phyloP scores from a whole-genome alignment of 768 basidiomycete genomes.

The Myochromella boudieri region DNA sequence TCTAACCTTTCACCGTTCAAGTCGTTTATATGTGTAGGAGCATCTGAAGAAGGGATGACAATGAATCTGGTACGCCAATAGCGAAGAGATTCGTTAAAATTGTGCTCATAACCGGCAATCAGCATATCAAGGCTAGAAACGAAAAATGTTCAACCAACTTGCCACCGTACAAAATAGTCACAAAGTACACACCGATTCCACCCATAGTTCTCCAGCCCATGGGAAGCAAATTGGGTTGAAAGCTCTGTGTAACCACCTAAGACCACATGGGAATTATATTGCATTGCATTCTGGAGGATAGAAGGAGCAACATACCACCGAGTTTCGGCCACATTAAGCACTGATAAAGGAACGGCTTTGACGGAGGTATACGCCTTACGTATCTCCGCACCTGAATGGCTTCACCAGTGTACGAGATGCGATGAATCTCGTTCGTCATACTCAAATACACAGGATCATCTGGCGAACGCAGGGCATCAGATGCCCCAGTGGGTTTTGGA shows the following conservation, averaged over 20 bases:
- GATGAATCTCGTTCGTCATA: conserved; percentile 94
- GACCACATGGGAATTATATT: too few relatives aligned
- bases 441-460: conserved; percentile 83
- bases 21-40: conserved; percentile 53
- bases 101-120: conserved; percentile 77
- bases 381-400: conserved; percentile 86
- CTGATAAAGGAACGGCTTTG: conserved; percentile 70
- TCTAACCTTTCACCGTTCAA: conserved; percentile 73
- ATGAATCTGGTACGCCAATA: conserved; percentile 96
- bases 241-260: conserved; percentile 79
- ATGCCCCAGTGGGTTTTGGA: conserved; percentile 61
- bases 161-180: background rate
- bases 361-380: conserved; percentile 68
- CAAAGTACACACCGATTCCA: conserved; percentile 70
- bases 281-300: too few relatives aligned
- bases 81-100: conserved; percentile 77
- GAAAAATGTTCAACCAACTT: background rate
- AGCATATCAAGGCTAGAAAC: conserved; percentile 79
- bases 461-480: conserved; percentile 60
- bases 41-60: conserved; percentile 82
- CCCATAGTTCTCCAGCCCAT: conserved; percentile 79
- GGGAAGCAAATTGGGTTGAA: conserved; percentile 69
- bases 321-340: conserved; percentile 94
- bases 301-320: conserved; percentile 49
- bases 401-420: conserved; percentile 89